Conservation (phyloP, 1,139 yeast species). For the Taphrina flavorubra region DNA sequence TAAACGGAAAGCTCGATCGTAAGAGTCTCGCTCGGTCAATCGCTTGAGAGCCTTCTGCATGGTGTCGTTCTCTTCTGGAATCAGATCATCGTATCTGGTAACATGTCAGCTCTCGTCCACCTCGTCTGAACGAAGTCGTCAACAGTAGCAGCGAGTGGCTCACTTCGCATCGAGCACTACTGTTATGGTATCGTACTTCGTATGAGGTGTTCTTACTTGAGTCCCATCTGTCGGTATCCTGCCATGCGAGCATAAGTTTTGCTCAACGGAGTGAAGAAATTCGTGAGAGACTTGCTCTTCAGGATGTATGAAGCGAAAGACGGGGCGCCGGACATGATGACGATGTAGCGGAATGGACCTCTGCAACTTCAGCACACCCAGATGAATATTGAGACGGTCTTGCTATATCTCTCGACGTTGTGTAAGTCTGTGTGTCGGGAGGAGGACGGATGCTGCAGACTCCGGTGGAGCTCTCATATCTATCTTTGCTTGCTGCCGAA, state of each 20-base stretch:
- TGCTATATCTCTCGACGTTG: background rate
- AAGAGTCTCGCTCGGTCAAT: constrained; percentile 80
- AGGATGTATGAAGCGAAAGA: constrained; percentile 40
- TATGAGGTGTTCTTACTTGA: constrained; percentile 34
- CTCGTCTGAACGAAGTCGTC: background rate
- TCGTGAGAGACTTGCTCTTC: constrained; percentile 40
- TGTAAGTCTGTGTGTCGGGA: background rate
- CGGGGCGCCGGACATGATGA: constrained; percentile 39
- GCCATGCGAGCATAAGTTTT: constrained; percentile 42
- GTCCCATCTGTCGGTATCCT: constrained; percentile 44
- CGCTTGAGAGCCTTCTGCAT: constrained; percentile 87
- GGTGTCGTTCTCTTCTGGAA: constrained; percentile 83
- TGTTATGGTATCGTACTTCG: background rate
- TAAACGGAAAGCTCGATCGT: constrained; percentile 90
- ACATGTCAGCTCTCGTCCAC: background rate
- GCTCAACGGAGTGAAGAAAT: constrained; percentile 41
- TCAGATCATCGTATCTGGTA: constrained; percentile 74
- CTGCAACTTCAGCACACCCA: background rate
- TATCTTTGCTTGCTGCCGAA: background rate
- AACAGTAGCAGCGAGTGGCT: background rate
- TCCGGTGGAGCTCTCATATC: background rate
- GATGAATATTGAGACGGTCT: too few species aligned
- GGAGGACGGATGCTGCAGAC: background rate
- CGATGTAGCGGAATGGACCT: background rate
- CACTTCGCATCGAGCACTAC: background rate